Percentiles rank a stretch among this genome's conserved stretches.
Conservation (phyloP, 2,329 filamentous ascomycete genomes). For the Hymenoscyphus salicellus region DNA sequence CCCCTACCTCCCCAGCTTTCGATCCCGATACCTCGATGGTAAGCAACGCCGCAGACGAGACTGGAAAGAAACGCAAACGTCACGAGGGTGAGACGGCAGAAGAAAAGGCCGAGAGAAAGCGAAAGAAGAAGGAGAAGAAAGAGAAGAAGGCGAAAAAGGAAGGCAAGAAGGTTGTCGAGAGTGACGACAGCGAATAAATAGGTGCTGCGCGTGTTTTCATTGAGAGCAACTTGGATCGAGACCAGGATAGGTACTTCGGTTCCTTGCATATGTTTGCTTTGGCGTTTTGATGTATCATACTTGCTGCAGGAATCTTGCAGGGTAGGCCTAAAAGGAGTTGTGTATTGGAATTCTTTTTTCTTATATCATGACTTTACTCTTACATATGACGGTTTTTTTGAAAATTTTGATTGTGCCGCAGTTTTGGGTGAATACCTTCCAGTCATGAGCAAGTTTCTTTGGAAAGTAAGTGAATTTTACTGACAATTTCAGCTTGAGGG, state of each 20-base stretch:
- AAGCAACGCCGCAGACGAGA: slow-evolving; percentile 52
- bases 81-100: slow-evolving; percentile 73
- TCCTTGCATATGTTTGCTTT: slow-evolving; percentile 12
- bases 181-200: slow-evolving; percentile 48
- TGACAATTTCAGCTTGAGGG: too few relatives aligned
- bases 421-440: too few relatives aligned
- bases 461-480: too few relatives aligned
- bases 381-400: too few relatives aligned
- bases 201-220: neutral
- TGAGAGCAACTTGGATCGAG: slow-evolving; percentile 1
- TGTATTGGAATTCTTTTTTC: neutral
- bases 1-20: slow-evolving; percentile 38
- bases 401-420: too few relatives aligned
- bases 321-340: slow-evolving; percentile 13
- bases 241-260: slow-evolving; percentile 10
- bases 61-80: slow-evolving; percentile 75
- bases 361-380: too few relatives aligned
- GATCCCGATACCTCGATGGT: slow-evolving; percentile 48
- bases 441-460: too few relatives aligned
- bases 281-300: slow-evolving; percentile 17
- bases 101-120: slow-evolving; percentile 54
- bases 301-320: slow-evolving; percentile 16
- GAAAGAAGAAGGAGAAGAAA: slow-evolving; percentile 53
- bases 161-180: slow-evolving; percentile 36
- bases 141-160: slow-evolving; percentile 49